Evolutionary conservation across 2,329 filamentous ascomycete species (phyloP).

Genomic region (Exserohilum rostratum): DNA sequence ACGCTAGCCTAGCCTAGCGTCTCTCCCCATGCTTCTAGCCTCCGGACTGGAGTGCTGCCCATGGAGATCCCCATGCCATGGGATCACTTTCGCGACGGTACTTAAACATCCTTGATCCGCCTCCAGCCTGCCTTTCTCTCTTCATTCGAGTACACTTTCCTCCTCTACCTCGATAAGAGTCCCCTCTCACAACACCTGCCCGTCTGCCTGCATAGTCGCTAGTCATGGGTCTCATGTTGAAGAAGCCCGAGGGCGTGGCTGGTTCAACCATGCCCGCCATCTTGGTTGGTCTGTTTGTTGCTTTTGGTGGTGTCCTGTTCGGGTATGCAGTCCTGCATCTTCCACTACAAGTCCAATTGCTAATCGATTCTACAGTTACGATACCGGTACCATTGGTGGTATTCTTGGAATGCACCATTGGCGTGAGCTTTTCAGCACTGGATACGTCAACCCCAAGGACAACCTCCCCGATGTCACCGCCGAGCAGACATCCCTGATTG

Average conservation of each 20-base stretch:
- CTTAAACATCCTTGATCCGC: constrained; percentile 27
- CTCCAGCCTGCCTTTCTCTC: constrained; percentile 6
- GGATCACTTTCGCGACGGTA: constrained; percentile 24
- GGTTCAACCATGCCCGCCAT: constrained; percentile 56
- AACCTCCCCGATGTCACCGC: constrained; percentile 41
- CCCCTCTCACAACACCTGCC: constrained; percentile 4
- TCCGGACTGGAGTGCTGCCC: constrained; percentile 25
- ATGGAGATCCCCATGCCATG: constrained; percentile 28
- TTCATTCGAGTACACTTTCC: constrained; percentile 14
- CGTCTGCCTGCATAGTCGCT: constrained; percentile 10
- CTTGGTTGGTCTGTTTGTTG: constrained; percentile 52
- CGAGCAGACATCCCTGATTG: constrained; percentile 72
- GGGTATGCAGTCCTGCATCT: constrained; percentile 35
- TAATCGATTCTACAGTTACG: constrained; percentile 37
- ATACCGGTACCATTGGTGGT: constrained; percentile 56
- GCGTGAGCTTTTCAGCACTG: constrained; percentile 64
- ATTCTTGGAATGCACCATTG: constrained; percentile 75
- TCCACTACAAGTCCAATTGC: background rate
- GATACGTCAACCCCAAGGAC: constrained; percentile 49
- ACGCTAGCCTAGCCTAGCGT: constrained; percentile 21
- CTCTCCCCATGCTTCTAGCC: constrained; percentile 31
- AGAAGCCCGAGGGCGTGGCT: constrained; percentile 76
- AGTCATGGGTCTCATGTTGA: constrained; percentile 51
- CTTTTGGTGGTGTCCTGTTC: constrained; percentile 54
- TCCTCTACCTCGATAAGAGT: constrained; percentile 3